Evolutionary conservation across 345 rosid genomes (phyloP).

Genomic region (Clarkia xantiana): DNA sequence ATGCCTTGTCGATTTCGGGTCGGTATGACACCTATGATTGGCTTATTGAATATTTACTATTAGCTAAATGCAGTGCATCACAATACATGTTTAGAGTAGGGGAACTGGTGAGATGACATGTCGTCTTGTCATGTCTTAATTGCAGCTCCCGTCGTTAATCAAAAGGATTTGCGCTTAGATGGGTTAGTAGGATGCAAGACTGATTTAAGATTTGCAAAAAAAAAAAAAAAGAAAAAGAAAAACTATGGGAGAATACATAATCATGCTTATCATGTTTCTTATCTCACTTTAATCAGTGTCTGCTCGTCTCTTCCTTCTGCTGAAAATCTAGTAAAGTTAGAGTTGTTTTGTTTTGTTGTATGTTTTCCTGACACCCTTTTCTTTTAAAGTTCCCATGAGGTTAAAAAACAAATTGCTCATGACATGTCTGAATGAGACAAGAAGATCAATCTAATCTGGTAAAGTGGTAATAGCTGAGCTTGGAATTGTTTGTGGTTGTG

Average conservation of each 20-base stretch:
- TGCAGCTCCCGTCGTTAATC: background rate
- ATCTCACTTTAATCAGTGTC: constrained; percentile 31
- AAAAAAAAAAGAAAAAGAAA: constrained; percentile 1
- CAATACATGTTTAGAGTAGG: too few species aligned
- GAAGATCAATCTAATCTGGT: too few species aligned
- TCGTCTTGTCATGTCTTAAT: background rate
- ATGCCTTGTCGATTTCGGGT: background rate
- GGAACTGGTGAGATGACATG: constrained; percentile 1
- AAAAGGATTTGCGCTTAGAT: background rate
- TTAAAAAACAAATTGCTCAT: too few species aligned
- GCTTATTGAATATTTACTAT: background rate
- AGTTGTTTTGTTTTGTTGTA: too few species aligned
- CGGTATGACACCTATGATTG: too few species aligned
- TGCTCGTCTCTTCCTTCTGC: constrained; percentile 14
- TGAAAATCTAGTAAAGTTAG: too few species aligned
- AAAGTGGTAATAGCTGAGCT: too few species aligned
- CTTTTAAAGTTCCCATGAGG: too few species aligned
- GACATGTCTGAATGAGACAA: too few species aligned
- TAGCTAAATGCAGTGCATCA: background rate
- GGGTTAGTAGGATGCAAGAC: constrained; percentile 8
- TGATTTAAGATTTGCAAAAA: constrained; percentile 1
- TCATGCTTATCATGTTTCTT: constrained; percentile 3
- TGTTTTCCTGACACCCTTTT: too few species aligned
- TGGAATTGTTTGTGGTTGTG: too few species aligned
- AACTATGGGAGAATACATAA: too few species aligned